These are phyloP conservation scores for Xylariaceae sp. DNA, from an alignment of 2,329 filamentous ascomycete species.

Conservation along the genomic window DNA sequence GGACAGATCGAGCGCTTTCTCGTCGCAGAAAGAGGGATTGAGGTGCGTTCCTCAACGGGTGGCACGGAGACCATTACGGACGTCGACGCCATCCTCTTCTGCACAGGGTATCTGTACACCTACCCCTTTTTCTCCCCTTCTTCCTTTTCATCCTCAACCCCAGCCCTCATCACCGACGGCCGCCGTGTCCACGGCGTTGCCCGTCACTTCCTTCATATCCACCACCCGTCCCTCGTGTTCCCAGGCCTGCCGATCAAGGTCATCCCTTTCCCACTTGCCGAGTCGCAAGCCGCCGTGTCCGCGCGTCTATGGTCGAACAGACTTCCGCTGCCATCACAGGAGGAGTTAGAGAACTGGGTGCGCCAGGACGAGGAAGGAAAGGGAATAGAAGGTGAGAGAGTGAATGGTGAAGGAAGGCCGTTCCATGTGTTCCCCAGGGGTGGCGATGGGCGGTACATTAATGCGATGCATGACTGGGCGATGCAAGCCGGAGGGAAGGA, in stretches of 20 bases:
- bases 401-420: constrained; percentile 44
- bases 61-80: constrained; percentile 58
- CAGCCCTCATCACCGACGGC: constrained; percentile 61
- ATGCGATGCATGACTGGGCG: constrained; percentile 60
- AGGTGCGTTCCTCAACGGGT: constrained; percentile 45
- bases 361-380: constrained; percentile 44
- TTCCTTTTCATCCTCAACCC: constrained; percentile 13
- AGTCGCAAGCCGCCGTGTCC: constrained; percentile 72
- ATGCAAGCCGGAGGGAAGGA: constrained; percentile 53
- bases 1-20: constrained; percentile 55
- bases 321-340: constrained; percentile 55
- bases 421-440: constrained; percentile 49
- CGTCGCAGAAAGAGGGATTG: constrained; percentile 51
- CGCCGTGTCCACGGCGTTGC: constrained; percentile 67
- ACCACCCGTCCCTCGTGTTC: constrained; percentile 74
- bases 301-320: constrained; percentile 71
- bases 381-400: constrained; percentile 43
- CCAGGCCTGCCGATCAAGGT: constrained; percentile 70
- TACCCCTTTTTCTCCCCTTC: constrained; percentile 63
- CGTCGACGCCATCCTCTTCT: constrained; percentile 76
- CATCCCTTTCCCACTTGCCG: constrained; percentile 80
- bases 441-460: constrained; percentile 65
- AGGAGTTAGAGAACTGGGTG: constrained; percentile 69
- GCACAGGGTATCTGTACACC: constrained; percentile 83
- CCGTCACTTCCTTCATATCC: constrained; percentile 71